Conservation (phyloP, 371 early-diverging fungal species). For the Mycotypha africana region DNA sequence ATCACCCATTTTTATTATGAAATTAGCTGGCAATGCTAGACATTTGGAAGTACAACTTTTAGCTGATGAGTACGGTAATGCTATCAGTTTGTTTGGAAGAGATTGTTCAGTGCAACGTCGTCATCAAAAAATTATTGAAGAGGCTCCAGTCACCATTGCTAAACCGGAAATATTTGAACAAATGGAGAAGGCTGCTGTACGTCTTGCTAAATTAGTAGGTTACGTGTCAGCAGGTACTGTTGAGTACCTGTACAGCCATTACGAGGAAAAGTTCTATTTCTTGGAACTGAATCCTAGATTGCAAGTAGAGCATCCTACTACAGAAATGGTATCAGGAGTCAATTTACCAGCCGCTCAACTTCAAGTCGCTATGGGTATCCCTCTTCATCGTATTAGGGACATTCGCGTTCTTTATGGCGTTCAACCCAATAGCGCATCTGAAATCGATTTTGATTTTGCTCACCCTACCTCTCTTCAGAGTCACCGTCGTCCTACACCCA, state of each 20-base stretch:
- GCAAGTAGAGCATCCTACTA: conserved; percentile 99
- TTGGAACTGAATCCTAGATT: conserved; percentile 97
- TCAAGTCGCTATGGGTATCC: conserved; percentile 97
- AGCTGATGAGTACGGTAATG: conserved; percentile 96
- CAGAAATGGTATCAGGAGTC: conserved; percentile 98
- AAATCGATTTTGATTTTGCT: conserved; percentile 91
- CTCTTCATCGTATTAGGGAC: conserved; percentile 89
- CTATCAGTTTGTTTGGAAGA: conserved; percentile 95
- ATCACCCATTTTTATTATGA: conserved; percentile 96
- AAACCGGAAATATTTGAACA: conserved; percentile 71
- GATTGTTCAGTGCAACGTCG: conserved; percentile 99
- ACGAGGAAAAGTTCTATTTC: conserved; percentile 88
- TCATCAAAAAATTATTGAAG: conserved; percentile 96
- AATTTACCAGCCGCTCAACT: conserved; percentile 97
- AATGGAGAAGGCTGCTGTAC: conserved; percentile 97
- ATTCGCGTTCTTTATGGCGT: conserved; percentile 93
- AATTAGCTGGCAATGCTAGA: conserved; percentile 90
- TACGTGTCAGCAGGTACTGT: conserved; percentile 98
- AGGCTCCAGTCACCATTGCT: conserved; percentile 94
- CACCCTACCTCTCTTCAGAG: conserved; percentile 69
- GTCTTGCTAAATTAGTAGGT: conserved; percentile 89
- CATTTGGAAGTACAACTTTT: conserved; percentile 98
- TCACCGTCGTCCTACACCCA: conserved; percentile 88
- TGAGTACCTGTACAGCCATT: conserved; percentile 93
- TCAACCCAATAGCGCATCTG: conserved; percentile 73